These are phyloP conservation scores for Fusarium sp. DNA, from an alignment of 2,329 filamentous ascomycete genomes.

Conservation along the genomic window DNA sequence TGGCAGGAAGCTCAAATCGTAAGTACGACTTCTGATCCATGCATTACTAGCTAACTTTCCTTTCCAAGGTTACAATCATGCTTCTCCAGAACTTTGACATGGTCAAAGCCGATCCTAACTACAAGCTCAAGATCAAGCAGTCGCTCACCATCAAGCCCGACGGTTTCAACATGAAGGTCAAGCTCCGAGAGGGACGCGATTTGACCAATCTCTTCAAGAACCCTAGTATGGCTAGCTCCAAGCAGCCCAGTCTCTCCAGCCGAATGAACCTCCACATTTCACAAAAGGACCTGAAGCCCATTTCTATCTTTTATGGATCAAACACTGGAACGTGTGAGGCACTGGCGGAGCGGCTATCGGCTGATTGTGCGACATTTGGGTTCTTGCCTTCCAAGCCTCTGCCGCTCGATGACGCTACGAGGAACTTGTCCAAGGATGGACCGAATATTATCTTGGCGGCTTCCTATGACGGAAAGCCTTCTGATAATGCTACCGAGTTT, in stretches of 20 bases:
- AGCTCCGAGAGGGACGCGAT: not conserved
- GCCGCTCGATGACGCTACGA: not conserved
- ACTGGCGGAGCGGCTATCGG: not conserved
- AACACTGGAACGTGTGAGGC: constrained; percentile 9
- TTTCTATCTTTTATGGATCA: not conserved
- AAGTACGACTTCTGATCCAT: fast-evolving
- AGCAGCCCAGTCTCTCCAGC: not conserved
- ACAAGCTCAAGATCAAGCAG: constrained; percentile 9
- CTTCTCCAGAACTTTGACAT: constrained; percentile 1
- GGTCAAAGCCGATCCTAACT: not conserved
- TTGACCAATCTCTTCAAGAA: not conserved
- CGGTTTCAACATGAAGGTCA: not conserved
- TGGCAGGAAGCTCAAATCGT: constrained; percentile 11
- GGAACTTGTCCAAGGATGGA: not conserved
- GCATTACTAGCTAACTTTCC: not conserved
- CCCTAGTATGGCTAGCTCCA: not conserved
- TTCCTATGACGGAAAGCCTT: not conserved
- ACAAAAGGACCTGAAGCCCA: not conserved
- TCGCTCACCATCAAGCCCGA: not conserved
- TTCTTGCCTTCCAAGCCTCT: not conserved
- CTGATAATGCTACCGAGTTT: not conserved
- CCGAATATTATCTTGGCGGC: not conserved
- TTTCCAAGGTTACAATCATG: not conserved
- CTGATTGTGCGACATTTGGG: constrained; percentile 4
- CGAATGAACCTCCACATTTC: not conserved